Evolutionary conservation across 2,329 filamentous ascomycete genomes (phyloP).

Genomic region (Pleoardoris graminearum): DNA sequence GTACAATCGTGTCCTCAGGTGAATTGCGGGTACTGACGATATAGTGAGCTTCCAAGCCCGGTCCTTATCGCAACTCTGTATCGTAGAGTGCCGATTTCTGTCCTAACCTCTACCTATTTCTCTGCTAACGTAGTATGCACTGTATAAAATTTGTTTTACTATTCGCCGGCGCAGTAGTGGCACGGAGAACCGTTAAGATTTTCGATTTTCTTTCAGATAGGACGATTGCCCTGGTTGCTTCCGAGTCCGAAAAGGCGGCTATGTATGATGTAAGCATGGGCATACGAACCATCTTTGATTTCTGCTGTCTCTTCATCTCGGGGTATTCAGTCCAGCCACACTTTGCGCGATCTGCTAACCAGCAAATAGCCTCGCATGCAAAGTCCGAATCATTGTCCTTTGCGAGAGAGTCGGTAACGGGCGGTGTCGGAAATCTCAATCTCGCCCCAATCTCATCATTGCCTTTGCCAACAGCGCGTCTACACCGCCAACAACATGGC

Average conservation of each 20-base stretch:
- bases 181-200: background rate
- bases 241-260: background rate
- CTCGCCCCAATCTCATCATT: slow-evolving; percentile 12
- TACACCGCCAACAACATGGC: slow-evolving; percentile 22
- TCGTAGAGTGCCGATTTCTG: background rate
- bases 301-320: too few species aligned
- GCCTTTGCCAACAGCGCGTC: slow-evolving; percentile 21
- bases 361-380: background rate
- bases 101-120: background rate
- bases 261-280: background rate
- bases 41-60: background rate
- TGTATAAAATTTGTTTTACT: background rate
- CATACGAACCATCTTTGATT: background rate
- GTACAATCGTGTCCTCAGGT: too few species aligned
- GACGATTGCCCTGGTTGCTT: background rate
- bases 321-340: too few species aligned
- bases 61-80: background rate
- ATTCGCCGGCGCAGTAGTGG: background rate
- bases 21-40: background rate
- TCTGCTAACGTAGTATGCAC: background rate
- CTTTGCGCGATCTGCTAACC: background rate
- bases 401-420: background rate
- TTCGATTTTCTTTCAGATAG: background rate
- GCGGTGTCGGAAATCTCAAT: slow-evolving; percentile 1
- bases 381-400: background rate